Base-by-base conservation (phyloP, 768 basidiomycete genomes). In the Lepiota venenata region DNA sequence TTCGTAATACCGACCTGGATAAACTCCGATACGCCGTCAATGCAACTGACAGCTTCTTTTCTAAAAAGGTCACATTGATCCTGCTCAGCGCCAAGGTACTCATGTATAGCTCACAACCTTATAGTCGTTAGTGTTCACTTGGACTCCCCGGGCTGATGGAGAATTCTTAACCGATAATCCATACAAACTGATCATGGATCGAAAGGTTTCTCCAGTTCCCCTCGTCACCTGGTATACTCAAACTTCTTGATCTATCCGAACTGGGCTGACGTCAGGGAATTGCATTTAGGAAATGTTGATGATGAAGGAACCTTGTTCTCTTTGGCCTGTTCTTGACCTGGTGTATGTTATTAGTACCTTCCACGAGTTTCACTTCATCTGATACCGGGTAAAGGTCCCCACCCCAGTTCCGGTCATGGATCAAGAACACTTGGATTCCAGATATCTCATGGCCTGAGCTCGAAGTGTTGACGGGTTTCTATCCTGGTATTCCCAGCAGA, bases 261-360 rank as follows among this genome's bases (percentile, higher is more conserved):
- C 14, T 21, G 16, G n/a, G n/a, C 56, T 22, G 52, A 51, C 2
- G 57, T 48, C 18, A 37, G 60, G 32, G 2, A 2, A 7, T 7
- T 32, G 8, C 9, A 7, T 32, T 9, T 36, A n/a, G 75, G 76
- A 0, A 63, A 70, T 45, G 67, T 66, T 27, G 73, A 76, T 44
- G 75, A 77, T 37, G 74, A 76, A 56, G 75, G 74, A 52, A 74
- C 74, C 65, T 18, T 64, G 1, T 64, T 64, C 47, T 55, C 63
- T 6, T 43, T 63, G 6, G 18, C 55, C n/a, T 2, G 57, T 10
- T 2, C 12, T 46, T 15, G 64, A 68, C 46, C 47, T 69, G 16
- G 64, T 61, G 68, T 66, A 50, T 10, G 61, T 60, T 12, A 4
- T 14, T 10, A 16, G 38, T 25, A 11, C 22, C 6, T 22, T 52